Conservation (phyloP, 345 rosid genomes). For the sweet orange (Citrus sinensis) region DVS_A1.0 CM039165.1:34160501-34161000, state of each 20-base stretch:
- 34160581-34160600: background rate
- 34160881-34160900: background rate
- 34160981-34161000: background rate
- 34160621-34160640: background rate
- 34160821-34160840: background rate
- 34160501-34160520: constrained; percentile 78
- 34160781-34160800: background rate
- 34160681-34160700: constrained; percentile 78
- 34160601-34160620: background rate
- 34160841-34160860: background rate
- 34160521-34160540: constrained; percentile 77
- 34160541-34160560: constrained; percentile 42
- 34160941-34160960: background rate
- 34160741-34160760: constrained; percentile 5
- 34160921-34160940: background rate
- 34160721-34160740: constrained; percentile 31
- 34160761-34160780: background rate
- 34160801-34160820: background rate
- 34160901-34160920: background rate
- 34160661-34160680: constrained; percentile 69
- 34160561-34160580: constrained; percentile 18
- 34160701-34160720: constrained; percentile 43
- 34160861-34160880: background rate
- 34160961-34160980: background rate
- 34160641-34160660: constrained; percentile 51